Percentiles rank a stretch among this genome's conserved stretches.
Evolutionary conservation across 2,329 filamentous ascomycete genomes (phyloP).

Genomic region (Hysterium pulicare): DNA sequence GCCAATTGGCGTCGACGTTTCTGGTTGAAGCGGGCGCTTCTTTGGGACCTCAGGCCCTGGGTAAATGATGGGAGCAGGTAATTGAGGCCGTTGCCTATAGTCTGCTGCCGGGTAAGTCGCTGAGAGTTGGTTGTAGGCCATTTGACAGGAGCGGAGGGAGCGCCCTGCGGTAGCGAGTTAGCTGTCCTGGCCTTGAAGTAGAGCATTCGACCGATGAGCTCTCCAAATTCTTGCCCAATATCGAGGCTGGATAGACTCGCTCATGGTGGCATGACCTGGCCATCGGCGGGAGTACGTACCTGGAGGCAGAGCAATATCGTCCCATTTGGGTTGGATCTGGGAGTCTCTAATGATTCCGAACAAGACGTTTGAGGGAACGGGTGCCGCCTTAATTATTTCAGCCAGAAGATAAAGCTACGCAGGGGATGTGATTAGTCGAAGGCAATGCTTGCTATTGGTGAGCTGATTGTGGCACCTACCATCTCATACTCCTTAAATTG

Average conservation of each 20-base stretch:
- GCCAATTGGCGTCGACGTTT: constrained; percentile 31
- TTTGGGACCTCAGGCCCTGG: constrained; percentile 29
- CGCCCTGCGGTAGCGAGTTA: constrained; percentile 23
- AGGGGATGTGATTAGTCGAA: constrained; percentile 11
- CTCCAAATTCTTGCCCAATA: too few relatives aligned
- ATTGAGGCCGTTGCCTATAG: constrained; percentile 25
- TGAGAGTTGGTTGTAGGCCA: constrained; percentile 30
- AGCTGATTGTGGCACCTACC: constrained; percentile 30
- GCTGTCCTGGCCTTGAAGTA: too few relatives aligned
- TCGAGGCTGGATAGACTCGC: too few relatives aligned
- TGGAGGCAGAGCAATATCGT: constrained; percentile 47
- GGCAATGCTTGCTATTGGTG: constrained; percentile 6
- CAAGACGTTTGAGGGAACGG: constrained; percentile 42
- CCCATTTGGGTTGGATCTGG: constrained; percentile 47
- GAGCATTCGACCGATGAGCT: too few relatives aligned
- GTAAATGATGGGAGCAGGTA: constrained; percentile 30
- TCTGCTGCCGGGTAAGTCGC: constrained; percentile 21
- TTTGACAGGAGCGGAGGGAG: constrained; percentile 35
- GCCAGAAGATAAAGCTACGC: constrained; percentile 45
- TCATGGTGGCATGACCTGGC: constrained; percentile 4
- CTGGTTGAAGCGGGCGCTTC: constrained; percentile 35
- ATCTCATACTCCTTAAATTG: constrained; percentile 48
- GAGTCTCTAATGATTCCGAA: constrained; percentile 43
- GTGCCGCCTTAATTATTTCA: constrained; percentile 50
- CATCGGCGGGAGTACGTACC: constrained; percentile 37